Base-by-base conservation (phyloP, 768 basidiomycete species). In the Phanerochaete sordida region DNA sequence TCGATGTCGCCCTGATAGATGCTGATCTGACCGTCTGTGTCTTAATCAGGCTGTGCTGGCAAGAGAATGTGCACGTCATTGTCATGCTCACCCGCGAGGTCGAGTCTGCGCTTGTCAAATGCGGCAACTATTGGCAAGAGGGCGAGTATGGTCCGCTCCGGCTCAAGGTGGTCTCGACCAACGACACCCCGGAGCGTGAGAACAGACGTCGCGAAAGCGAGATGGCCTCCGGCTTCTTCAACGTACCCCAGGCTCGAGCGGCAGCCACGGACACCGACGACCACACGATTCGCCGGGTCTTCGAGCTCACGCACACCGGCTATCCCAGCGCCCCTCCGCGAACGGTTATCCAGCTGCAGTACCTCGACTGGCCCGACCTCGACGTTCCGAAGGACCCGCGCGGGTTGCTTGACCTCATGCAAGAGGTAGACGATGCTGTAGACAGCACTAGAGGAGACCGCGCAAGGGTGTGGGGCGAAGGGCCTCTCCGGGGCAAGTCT, bases 81-180 rank as follows among this genome's bases (percentile, higher is more conserved):
- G 90, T 97, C 62, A 98, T 98, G 96, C 84, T 98, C 58, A 98
- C 96, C 3, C 87, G 89, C 59, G 92, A 96, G 69, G 80, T 90
- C 58, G 96, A 98, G 71, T 91, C 91, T 52, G 82, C 91, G 21
- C 84, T 86, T 70, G 79, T 94, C 67, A 98, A 98, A 73, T 97
- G 96, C 70, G 92, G 93, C 28, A 77, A 85, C 28, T 98, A 98
- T 71, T 98, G 95, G 94, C 78, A 79, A 16, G 82, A 84, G 33
- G 77, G 79, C 16, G 70, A 74, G 33, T 95, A 88, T 68, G 95
- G 94, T 1, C 81, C 87, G 2, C 73, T 95, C 57, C 82, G 78
- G 7, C 78, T 97, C 27, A 78, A 82, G 58, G 72, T 81, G 15
- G 64, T 84, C 13, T 75, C 76, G 26, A 78, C 76, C 12, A 75